Evolutionary conservation across 1,139 yeast genomes (phyloP).

Genomic region (Hansenula lynferdii): DNA sequence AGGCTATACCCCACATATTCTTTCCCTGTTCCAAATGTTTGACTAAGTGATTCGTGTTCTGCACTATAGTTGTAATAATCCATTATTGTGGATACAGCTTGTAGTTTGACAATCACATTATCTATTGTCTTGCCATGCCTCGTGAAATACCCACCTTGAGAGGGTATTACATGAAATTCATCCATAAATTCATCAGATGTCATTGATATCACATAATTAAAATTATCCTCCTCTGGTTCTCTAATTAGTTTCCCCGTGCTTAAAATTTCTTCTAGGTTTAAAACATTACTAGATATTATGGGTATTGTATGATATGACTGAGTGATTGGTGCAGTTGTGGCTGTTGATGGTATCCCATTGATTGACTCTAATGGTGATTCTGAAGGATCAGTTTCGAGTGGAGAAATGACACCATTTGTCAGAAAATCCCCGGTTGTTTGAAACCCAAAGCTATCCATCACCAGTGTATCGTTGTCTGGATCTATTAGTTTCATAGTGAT

Average conservation of each 20-base stretch:
- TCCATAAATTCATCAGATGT: background rate
- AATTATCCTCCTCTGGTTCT: conserved; percentile 1
- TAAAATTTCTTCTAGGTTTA: background rate
- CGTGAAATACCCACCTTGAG: background rate
- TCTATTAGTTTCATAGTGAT: no score
- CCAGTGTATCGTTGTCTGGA: no score
- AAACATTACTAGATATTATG: background rate
- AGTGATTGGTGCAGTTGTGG: background rate
- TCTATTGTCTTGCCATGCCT: background rate
- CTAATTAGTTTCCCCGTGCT: background rate
- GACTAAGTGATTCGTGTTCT: background rate
- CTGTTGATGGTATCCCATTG: background rate
- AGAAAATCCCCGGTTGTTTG: no score
- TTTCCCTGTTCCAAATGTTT: background rate
- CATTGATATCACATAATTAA: background rate
- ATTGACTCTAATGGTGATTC: no score
- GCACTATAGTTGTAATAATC: background rate
- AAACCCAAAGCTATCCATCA: no score
- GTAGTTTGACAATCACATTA: background rate
- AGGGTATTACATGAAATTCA: background rate
- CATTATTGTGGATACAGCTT: background rate
- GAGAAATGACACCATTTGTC: no score
- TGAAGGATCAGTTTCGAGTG: no score
- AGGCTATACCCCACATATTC: background rate
- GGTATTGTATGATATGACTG: background rate